These are phyloP conservation scores for Eremothecium cymbalariae DNA, from an alignment of 1,139 yeast species.

Conservation along the genomic window DNA sequence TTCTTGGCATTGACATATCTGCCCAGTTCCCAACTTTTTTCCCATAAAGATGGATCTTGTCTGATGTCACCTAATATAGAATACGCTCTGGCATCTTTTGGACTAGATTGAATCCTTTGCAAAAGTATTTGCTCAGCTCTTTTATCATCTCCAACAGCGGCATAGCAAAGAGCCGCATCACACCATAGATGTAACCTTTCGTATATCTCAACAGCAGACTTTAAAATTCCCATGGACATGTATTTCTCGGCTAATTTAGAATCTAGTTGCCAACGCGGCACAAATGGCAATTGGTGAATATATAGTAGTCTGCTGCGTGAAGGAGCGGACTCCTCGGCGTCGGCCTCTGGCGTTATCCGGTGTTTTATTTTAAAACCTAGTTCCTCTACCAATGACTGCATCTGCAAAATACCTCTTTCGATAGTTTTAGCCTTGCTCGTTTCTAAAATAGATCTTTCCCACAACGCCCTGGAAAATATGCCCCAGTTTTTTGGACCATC, in stretches of 20 bases:
- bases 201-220: slow-evolving; percentile 85
- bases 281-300: slow-evolving; percentile 64
- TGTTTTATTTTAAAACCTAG: slow-evolving; percentile 58
- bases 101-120: slow-evolving; percentile 46
- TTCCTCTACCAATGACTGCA: slow-evolving; percentile 89
- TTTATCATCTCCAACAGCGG: slow-evolving; percentile 69
- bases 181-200: slow-evolving; percentile 68
- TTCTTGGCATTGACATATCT: slow-evolving; percentile 79
- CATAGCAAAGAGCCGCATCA: slow-evolving; percentile 87
- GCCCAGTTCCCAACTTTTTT: slow-evolving; percentile 79
- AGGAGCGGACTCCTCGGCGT: slow-evolving; percentile 30
- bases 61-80: slow-evolving; percentile 82
- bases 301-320: slow-evolving; percentile 51
- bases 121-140: slow-evolving; percentile 57
- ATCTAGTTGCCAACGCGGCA: slow-evolving; percentile 86
- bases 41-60: slow-evolving; percentile 72
- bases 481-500: slow-evolving; percentile 47
- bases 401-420: slow-evolving; percentile 88
- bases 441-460: slow-evolving; percentile 86
- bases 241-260: slow-evolving; percentile 76
- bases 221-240: slow-evolving; percentile 76
- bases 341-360: slow-evolving; percentile 49
- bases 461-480: slow-evolving; percentile 70
- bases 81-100: slow-evolving; percentile 76
- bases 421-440: slow-evolving; percentile 75